Evolutionary conservation across 75 land plant species (phyloP), one percentile per base, ranked within the genome.

Genomic region (Cupressus sempervirens): DNA sequence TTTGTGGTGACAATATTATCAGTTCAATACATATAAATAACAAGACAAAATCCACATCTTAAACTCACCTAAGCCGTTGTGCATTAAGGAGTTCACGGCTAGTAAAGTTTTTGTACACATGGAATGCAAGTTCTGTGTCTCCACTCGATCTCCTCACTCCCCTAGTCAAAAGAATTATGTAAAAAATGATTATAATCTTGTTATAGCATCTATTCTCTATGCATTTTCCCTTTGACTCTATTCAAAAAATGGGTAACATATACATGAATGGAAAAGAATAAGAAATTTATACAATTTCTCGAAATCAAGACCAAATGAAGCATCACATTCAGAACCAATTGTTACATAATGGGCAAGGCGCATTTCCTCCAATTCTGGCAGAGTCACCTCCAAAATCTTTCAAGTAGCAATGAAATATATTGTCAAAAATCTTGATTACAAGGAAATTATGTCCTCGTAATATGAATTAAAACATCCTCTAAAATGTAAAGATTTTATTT

Each of bases 351-450:
- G 97, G 68, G 94, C 94, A 36, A 95, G 84, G 4, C 96, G 92
- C 97, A 95, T 95, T 72, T 83, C 90, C 85, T 95, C 96, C 84
- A 94, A 90, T 46, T 94, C 96, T 75, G 97, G 97, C 80, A 95
- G 38, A 73, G 96, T 95, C 73, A 94, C 96, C 80, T 93, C 95
- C 38, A 93, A 76, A 40, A 80, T 86, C 97, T 95, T 87, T 80
- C 20, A 43, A 45, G 30, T 82, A 36, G 4, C 34, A 38, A 43
- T 34, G 46, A 13, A 26, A 79, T 41, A 79, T 45, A 4, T 9
- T 0, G 52, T 45, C 52, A 45, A 43, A 45, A 79, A 45, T 26
- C 20, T n/a, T 79, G 30, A 43, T 20, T 43, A 1, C 43, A 13
- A 38, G 3, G 30, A 77, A 35, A 43, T 45, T 79, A 43, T 3